A percentile compares a stretch with the other conserved stretches of the same genome.
Evolutionary conservation across 345 rosid species (phyloP).

Genomic region (Eucalyptus cloeziana): DNA sequence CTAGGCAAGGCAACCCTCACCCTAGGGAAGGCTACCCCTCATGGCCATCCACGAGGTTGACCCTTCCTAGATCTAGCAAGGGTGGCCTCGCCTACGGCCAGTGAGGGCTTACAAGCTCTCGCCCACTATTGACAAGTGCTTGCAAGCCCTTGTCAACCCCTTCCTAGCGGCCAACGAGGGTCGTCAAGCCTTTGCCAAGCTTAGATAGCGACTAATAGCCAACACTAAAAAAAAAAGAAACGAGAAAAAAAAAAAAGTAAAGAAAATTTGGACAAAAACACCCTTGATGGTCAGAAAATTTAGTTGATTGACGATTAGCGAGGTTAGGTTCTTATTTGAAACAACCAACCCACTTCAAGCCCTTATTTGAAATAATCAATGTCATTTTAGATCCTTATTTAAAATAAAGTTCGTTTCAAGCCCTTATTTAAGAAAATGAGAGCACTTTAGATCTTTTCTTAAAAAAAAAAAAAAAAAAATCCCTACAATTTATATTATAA

Average conservation of each 20-base stretch:
- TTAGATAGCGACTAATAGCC: rapidly evolving
- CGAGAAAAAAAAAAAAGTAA: rapidly evolving
- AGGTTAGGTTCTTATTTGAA: too few species aligned
- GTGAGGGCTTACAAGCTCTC: too few species aligned
- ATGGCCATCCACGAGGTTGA: rapidly evolving
- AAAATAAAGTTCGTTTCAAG: rapidly evolving
- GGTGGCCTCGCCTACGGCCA: rapidly evolving
- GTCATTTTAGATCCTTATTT: rapidly evolving
- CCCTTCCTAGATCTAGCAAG: rapidly evolving
- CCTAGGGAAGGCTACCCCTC: too few species aligned
- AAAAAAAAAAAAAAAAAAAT: rapidly evolving
- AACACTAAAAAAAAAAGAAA: rapidly evolving
- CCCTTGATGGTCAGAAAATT: rapidly evolving
- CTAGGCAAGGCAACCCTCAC: rapidly evolving
- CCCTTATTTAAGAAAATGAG: rapidly evolving
- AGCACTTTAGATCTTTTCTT: rapidly evolving
- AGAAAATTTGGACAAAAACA: rapidly evolving
- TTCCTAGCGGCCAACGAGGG: rapidly evolving
- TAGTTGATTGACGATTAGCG: rapidly evolving
- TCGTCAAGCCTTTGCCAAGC: rapidly evolving
- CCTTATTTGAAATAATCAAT: rapidly evolving
- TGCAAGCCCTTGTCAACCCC: rapidly evolving
- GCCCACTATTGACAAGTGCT: rapidly evolving
- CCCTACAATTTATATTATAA: rapidly evolving
- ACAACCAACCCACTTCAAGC: rapidly evolving